phyloP scores from a whole-genome alignment of 2,329 filamentous ascomycete genomes.

The Berkeleyomyces rouxiae region DNA sequence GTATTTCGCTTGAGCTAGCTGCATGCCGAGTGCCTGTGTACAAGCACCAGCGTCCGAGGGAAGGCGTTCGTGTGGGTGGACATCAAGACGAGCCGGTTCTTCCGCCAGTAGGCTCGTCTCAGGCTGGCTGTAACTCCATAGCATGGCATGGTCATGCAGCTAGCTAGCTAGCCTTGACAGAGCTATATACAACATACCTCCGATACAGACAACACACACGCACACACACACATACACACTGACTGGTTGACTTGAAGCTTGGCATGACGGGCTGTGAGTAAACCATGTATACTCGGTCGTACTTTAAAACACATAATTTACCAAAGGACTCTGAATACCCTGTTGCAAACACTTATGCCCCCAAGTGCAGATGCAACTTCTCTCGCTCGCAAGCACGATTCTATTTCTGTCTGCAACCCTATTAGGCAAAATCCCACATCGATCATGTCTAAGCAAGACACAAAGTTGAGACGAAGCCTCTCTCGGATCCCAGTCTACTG shows the following conservation, averaged over 20 bases:
- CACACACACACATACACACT: no score
- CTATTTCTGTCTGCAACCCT: neutral
- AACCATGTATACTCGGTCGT: neutral
- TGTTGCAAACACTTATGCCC: neutral
- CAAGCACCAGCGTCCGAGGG: neutral
- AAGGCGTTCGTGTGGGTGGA: neutral
- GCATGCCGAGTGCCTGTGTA: neutral
- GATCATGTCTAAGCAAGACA: neutral
- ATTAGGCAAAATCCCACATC: neutral
- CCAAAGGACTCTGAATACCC: neutral
- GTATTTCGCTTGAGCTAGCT: neutral
- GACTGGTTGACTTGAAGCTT: neutral
- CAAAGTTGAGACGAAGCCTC: neutral
- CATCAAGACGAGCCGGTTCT: neutral
- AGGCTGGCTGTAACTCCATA: neutral
- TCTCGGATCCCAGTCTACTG: neutral
- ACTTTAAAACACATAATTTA: neutral
- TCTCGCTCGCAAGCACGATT: neutral
- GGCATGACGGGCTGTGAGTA: neutral
- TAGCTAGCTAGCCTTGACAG: neutral
- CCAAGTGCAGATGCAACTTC: neutral
- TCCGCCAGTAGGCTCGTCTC: neutral
- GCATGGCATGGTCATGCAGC: neutral
- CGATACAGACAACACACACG: no score
- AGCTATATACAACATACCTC: no score